Evolutionary conservation across 2,329 filamentous ascomycete species (phyloP).

Genomic region (Fusarium chlamydosporum): DNA sequence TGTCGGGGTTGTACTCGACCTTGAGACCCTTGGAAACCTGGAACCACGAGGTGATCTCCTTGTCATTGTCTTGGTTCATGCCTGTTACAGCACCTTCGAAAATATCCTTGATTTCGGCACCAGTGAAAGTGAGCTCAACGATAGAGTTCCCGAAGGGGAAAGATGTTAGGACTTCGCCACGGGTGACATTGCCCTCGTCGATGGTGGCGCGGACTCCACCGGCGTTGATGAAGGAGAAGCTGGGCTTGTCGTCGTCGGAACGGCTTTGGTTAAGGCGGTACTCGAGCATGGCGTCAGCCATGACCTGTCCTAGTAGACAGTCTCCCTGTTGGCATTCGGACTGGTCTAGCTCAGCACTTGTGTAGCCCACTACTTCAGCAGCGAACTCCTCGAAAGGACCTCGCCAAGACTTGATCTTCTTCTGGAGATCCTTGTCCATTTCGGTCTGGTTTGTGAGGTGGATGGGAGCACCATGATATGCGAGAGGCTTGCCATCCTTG

Average conservation of each 20-base stretch:
- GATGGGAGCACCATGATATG: slow-evolving; percentile 74
- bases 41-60: slow-evolving; percentile 69
- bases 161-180: slow-evolving; percentile 72
- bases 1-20: slow-evolving; percentile 69
- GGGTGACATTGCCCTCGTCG: slow-evolving; percentile 71
- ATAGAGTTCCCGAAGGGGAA: slow-evolving; percentile 77
- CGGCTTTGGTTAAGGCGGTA: slow-evolving; percentile 67
- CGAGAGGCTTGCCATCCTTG: slow-evolving; percentile 70
- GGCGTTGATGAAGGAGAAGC: slow-evolving; percentile 74
- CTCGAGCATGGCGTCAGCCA: slow-evolving; percentile 71
- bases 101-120: slow-evolving; percentile 68
- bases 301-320: slow-evolving; percentile 70
- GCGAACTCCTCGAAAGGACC: slow-evolving; percentile 72
- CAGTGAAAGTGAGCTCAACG: slow-evolving; percentile 68
- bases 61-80: slow-evolving; percentile 68
- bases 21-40: slow-evolving; percentile 71
- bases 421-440: slow-evolving; percentile 70
- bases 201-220: slow-evolving; percentile 76
- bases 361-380: slow-evolving; percentile 68
- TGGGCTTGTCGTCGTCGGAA: slow-evolving; percentile 55
- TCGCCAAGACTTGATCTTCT: slow-evolving; percentile 71
- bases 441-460: slow-evolving; percentile 73
- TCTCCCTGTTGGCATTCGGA: slow-evolving; percentile 69
- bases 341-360: slow-evolving; percentile 71
- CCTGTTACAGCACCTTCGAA: slow-evolving; percentile 71